Evolutionary conservation across 2,329 filamentous ascomycete species (phyloP), one percentile per base, ranked within the genome.

Genomic region (Escovopsis sp.): DNA sequence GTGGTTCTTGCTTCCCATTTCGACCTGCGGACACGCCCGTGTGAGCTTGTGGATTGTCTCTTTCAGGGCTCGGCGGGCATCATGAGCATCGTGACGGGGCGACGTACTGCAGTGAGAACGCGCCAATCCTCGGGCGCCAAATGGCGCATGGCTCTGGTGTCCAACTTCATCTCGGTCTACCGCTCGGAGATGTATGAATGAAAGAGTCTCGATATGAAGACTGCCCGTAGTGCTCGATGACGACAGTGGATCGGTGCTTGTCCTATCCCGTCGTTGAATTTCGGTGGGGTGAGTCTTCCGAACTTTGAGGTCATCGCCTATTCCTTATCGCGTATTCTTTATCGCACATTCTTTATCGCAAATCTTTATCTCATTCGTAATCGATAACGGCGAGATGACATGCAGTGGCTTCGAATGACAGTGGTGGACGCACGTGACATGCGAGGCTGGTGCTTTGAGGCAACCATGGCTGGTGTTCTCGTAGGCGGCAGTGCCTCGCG

Each of bases 1-100:
- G 68, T 98, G 91, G 65, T 96, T 96, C 61, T 85, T 88, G 64
- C 84, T 93, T 56, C 88, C 89, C 64, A 81, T 80, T 63, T 98
- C 91, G 55, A 93, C 85, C 87, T 94, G 61, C 43, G 33, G 12
- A 12, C 32, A 32, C 8, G 28, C 4, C 23, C 23, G 23, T 23
- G 23, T 23, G 23, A 23, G 23, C 23, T 23, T 23, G 23, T 15
- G 23, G 23, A 23, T 23, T 23, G 4, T 23, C 23, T 23, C 23
- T 1, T 6, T 40, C 32, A 45, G 18, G 19, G 4, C 10, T 11
- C 4, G 33, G 10, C 36, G 28, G 9, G 26, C 28, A 32, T 12
- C 33, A 28, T 19, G 9, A 6, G 10, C 6, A 37, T 37, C 5
- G 46, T 48, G 33, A 26, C 8, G 28, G 28, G 28, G 3, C 8